Evolutionary conservation across 179 eudicot species (phyloP), one percentile per base, ranked within the genome.

Genomic region (Carnegiea gigantea): DNA sequence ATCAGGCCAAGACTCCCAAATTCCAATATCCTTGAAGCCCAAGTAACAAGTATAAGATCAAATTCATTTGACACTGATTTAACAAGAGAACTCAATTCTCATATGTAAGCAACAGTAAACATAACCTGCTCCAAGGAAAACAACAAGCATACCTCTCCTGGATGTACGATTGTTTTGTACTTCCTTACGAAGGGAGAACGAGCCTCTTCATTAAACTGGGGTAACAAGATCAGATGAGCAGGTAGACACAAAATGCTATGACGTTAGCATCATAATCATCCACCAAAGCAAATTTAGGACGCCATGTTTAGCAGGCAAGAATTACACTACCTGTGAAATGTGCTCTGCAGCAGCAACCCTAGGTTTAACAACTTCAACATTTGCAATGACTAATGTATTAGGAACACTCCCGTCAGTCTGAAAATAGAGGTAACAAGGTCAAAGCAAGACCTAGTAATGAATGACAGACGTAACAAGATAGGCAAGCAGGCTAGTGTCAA

Each of bases 301-400:
- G 38, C 44, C 44, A 26, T 23, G 51, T 65, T 48, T 49, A 49
- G 44, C 79, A 51, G 43, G 53, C 70, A 65, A 40, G 79, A 26
- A 51, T 44, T 21, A 21, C 9, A 33, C 78, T 53, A 94, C 99
- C 94, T 94, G 93, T 24, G 99, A 88, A 84, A 96, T 96, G 84
- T 96, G 99, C 81, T 96, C 98, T 8, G 98, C 99, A 62, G 99
- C 99, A 79, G 99, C 99, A 86, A 96, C 94, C 82, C 99, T 91
- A 33, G 99, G 91, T 86, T 94, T 96, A 46, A 96, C 99, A 81
- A 96, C 89, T 85, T 96, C 99, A 83, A 93, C 93, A 79, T 92
- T 94, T 79, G 99, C 98, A 79, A 96, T 93, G 77, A 96, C 99
- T 46, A 96, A 96, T n/a, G 99, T 96, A 82, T 96, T 96, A 51